These are phyloP conservation scores for Syncephalastrum contaminatum DNA, from an alignment of 371 early-diverging fungal species.

Conservation along the genomic window DNA sequence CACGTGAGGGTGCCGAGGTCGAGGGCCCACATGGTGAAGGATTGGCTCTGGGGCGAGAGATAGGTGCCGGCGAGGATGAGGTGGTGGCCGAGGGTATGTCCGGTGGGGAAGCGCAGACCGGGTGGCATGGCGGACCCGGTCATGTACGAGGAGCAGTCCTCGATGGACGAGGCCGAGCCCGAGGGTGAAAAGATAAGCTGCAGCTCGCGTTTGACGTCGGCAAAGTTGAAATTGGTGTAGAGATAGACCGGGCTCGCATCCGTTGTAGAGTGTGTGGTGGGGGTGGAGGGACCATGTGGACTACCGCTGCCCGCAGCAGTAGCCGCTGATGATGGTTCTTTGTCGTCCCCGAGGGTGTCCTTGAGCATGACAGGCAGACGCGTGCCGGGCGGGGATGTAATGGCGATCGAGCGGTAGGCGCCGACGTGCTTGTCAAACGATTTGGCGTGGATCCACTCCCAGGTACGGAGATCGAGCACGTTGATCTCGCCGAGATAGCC, in stretches of 20 bases:
- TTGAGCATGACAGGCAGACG: slow-evolving; percentile 22
- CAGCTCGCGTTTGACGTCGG: slow-evolving; percentile 69
- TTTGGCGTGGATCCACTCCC: slow-evolving; percentile 63
- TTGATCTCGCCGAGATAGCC: slow-evolving; percentile 76
- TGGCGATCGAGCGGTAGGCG: slow-evolving; percentile 75
- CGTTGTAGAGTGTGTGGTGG: background rate
- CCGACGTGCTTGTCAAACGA: slow-evolving; percentile 68
- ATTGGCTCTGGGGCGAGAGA: slow-evolving; percentile 58
- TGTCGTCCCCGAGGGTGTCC: slow-evolving; percentile 1
- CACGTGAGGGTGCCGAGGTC: slow-evolving; percentile 64
- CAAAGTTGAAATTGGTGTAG: slow-evolving; percentile 83
- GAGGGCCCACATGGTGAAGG: slow-evolving; percentile 75
- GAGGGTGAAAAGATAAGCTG: slow-evolving; percentile 60
- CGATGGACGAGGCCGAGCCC: slow-evolving; percentile 26
- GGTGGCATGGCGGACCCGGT: slow-evolving; percentile 64
- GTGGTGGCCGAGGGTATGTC: slow-evolving; percentile 66
- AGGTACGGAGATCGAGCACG: slow-evolving; percentile 64
- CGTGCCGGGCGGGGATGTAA: slow-evolving; percentile 33
- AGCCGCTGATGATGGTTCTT: too few species aligned
- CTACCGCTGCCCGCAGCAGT: background rate
- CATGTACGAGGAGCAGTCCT: slow-evolving; percentile 62
- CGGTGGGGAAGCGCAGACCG: slow-evolving; percentile 80
- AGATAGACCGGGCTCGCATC: slow-evolving; percentile 49
- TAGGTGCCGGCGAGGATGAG: slow-evolving; percentile 76
- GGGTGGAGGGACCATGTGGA: slow-evolving; percentile 7